Evolutionary conservation across 2,329 filamentous ascomycete species (phyloP).

Genomic region (Fusarium humuli): DNA sequence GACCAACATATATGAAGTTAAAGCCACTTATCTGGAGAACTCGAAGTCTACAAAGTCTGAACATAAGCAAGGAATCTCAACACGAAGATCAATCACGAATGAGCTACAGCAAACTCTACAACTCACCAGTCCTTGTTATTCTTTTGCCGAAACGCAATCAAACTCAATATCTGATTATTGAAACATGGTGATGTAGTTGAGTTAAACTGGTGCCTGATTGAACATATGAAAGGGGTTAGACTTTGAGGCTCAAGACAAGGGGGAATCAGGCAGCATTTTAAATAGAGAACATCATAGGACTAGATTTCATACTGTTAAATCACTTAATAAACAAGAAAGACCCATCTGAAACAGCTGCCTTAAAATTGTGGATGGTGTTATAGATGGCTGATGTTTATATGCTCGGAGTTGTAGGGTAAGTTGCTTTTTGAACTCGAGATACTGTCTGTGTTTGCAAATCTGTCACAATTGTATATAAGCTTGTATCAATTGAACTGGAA

Average conservation of each 20-base stretch:
- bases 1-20: too few relatives aligned
- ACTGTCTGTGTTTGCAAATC: neutral
- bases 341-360: constrained; percentile 3
- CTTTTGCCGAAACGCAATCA: neutral
- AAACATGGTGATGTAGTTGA: neutral
- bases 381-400: neutral
- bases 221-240: too few relatives aligned
- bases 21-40: too few relatives aligned
- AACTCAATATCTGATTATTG: neutral
- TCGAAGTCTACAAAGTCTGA: too few relatives aligned
- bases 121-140: too few relatives aligned
- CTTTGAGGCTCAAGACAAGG: neutral
- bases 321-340: neutral
- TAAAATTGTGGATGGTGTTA: neutral
- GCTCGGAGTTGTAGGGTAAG: neutral
- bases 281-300: too few relatives aligned
- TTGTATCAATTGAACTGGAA: too few relatives aligned
- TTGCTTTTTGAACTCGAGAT: neutral
- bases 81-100: neutral
- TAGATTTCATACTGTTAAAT: too few relatives aligned
- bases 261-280: constrained; percentile 19
- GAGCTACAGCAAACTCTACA: too few relatives aligned
- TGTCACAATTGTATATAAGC: neutral
- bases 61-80: too few relatives aligned
- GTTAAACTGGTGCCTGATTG: constrained; percentile 1